phyloP scores from a whole-genome alignment of 441 rosid genomes.

The Gossypium lobatum region DNA sequence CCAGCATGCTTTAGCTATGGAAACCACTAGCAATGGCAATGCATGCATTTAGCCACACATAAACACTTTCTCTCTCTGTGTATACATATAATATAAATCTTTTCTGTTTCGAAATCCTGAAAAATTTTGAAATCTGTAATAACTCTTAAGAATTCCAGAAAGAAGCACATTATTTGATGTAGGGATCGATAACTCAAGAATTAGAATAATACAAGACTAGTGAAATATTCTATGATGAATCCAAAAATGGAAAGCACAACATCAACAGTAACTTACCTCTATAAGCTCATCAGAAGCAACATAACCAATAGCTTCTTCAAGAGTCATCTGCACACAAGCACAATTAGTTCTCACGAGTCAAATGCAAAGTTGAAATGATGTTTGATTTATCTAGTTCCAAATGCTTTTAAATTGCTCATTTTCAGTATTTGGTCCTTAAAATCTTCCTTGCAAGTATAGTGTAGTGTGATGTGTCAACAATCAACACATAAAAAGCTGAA shows the following conservation, averaged over 20 bases:
- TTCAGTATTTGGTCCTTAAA: not conserved
- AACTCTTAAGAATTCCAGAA: not conserved
- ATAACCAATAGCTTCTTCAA: slow-evolving; percentile 94
- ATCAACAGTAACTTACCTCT: slow-evolving; percentile 45
- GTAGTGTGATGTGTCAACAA: not conserved
- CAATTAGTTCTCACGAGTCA: slow-evolving; percentile 7
- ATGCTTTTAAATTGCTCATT: not conserved
- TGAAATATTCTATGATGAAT: not conserved
- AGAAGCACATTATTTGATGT: not conserved
- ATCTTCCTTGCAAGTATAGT: not conserved
- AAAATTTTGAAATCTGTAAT: not conserved
- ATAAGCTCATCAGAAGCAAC: slow-evolving; percentile 93
- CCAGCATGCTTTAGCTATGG: not conserved
- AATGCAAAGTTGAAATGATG: not conserved
- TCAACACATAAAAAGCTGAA: not conserved
- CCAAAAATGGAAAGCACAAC: not conserved
- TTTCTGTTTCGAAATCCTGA: not conserved
- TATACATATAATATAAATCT: too few species aligned
- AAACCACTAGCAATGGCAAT: not conserved
- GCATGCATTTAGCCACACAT: not conserved
- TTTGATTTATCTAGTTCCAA: not conserved
- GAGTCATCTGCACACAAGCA: slow-evolving; percentile 66
- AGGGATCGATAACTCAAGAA: not conserved
- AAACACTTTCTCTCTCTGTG: too few species aligned
- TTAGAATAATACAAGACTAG: not conserved